Evolutionary conservation across 257 asterid genomes (phyloP).

Genomic region (Solanum rostratum): DNA sequence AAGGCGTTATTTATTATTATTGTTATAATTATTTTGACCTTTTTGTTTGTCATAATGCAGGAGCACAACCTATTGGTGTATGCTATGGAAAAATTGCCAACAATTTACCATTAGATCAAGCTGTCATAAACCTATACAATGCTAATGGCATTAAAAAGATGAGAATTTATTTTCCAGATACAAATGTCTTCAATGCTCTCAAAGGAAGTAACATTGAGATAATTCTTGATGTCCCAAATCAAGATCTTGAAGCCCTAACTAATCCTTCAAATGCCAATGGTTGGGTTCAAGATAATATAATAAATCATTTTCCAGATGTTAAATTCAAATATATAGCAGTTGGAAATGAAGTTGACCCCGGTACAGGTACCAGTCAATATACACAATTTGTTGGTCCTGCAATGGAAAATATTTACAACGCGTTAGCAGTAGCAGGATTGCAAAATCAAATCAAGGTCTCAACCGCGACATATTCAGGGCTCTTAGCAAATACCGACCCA

Average conservation of each 20-base stretch:
- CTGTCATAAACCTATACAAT: conserved; percentile 14
- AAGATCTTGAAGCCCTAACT: conserved; percentile 6
- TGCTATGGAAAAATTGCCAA: conserved; percentile 17
- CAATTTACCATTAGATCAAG: conserved; percentile 19
- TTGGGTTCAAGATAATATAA: conserved; percentile 22
- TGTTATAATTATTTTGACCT: too few relatives aligned
- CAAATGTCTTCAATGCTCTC: conserved; percentile 12
- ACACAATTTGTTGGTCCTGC: conserved; percentile 9
- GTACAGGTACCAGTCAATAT: not conserved
- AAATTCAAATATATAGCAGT: conserved; percentile 26
- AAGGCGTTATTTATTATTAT: not conserved
- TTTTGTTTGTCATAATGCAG: not conserved
- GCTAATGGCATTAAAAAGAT: conserved; percentile 3
- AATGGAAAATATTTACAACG: conserved; percentile 18
- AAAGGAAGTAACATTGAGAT: conserved; percentile 19
- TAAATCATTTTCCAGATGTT: not conserved
- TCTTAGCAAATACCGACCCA: conserved; percentile 12
- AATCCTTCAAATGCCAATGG: not conserved
- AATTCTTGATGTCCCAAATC: conserved; percentile 15
- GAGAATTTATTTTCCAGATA: conserved; percentile 14
- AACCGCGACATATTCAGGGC: conserved; percentile 4
- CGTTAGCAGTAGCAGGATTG: not conserved
- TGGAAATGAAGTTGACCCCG: conserved; percentile 25
- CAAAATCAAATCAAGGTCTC: conserved; percentile 19
- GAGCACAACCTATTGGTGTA: conserved; percentile 3